Evolutionary conservation across 2,329 filamentous ascomycete species (phyloP).

Genomic region (Coniochaeta sp.): DNA sequence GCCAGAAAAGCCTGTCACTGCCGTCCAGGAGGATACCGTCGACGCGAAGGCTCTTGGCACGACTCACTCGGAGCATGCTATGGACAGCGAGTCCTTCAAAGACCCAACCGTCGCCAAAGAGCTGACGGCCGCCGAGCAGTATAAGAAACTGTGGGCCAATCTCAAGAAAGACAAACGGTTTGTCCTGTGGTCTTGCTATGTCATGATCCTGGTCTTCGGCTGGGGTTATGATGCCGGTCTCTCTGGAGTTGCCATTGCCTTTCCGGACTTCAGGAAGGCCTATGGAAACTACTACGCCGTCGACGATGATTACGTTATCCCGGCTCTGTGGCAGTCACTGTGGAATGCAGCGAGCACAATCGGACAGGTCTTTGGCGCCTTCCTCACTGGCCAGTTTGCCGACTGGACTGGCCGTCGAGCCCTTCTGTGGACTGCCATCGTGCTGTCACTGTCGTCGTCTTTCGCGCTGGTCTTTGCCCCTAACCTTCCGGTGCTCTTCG

Average conservation of each 20-base stretch:
- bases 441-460: slow-evolving; percentile 15
- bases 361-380: slow-evolving; percentile 19
- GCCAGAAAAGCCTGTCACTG: neutral
- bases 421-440: slow-evolving; percentile 16
- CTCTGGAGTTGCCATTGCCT: slow-evolving; percentile 25
- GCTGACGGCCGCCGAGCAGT: slow-evolving; percentile 18
- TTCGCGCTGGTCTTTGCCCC: slow-evolving; percentile 20
- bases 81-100: neutral
- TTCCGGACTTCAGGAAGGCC: slow-evolving; percentile 23
- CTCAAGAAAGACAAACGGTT: slow-evolving; percentile 19
- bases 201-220: slow-evolving; percentile 24
- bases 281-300: slow-evolving; percentile 24
- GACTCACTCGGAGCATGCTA: neutral
- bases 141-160: slow-evolving; percentile 18
- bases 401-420: slow-evolving; percentile 14
- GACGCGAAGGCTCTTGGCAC: neutral
- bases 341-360: slow-evolving; percentile 29
- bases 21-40: neutral
- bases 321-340: slow-evolving; percentile 27
- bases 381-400: slow-evolving; percentile 18
- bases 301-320: slow-evolving; percentile 22
- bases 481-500: slow-evolving; percentile 17
- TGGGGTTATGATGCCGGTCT: slow-evolving; percentile 28
- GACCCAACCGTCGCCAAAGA: slow-evolving; percentile 5
- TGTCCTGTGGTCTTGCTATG: slow-evolving; percentile 19